A percentile compares a stretch with the other conserved stretches of the same genome.
phyloP scores from a whole-genome alignment of 257 asterid species.

The Ocimum tenuiflorum region DNA sequence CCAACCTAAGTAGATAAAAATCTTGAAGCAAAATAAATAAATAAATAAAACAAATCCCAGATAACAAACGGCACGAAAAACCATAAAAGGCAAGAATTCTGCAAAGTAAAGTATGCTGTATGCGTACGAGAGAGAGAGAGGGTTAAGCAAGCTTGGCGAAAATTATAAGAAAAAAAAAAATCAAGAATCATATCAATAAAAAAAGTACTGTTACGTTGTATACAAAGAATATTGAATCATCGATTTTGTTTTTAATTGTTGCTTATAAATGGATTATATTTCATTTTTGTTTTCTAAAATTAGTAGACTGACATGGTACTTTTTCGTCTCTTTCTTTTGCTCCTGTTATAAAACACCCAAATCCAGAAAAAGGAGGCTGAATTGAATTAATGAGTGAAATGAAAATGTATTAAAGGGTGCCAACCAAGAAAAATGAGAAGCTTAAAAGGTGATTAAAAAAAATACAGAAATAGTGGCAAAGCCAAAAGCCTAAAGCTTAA shows the following conservation, averaged over 20 bases:
- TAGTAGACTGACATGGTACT: conserved; percentile 34
- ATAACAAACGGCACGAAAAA: conserved; percentile 19
- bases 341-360: conserved; percentile 69
- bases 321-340: conserved; percentile 48
- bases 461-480: conserved; percentile 22
- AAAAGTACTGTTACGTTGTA: background rate
- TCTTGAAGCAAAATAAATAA: background rate
- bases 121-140: background rate
- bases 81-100: conserved; percentile 22
- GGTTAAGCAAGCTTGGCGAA: conserved; percentile 4
- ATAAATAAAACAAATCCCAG: background rate
- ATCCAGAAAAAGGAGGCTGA: conserved; percentile 30
- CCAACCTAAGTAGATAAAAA: conserved; percentile 12
- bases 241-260: background rate
- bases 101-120: conserved; percentile 24
- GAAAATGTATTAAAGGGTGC: conserved; percentile 19
- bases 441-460: background rate
- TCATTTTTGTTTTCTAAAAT: background rate
- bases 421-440: background rate
- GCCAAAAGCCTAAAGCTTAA: conserved; percentile 22
- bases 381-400: conserved; percentile 5
- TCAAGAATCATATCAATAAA: background rate
- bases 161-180: conserved; percentile 2
- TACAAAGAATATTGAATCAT: background rate
- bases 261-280: background rate